phyloP scores from a whole-genome alignment of 1,284 basidiomycete genomes.

The Naganishia sp. region DNA sequence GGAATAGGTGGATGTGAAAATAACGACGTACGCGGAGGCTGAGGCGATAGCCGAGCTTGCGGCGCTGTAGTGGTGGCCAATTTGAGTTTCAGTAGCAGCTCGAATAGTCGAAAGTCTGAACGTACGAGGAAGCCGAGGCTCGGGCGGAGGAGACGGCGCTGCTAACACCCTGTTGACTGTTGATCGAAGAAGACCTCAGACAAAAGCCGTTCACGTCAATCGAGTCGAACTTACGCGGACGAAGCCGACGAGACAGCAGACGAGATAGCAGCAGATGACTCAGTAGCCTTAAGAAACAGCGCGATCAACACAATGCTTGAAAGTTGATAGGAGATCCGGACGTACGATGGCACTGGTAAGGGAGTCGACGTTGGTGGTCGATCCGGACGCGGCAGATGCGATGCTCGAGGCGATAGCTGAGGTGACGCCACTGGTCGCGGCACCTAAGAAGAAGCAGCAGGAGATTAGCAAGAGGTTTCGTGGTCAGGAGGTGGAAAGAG shows the following conservation, averaged over 20 bases:
- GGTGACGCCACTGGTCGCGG: constrained; percentile 5
- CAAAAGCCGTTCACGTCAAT: no score
- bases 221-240: neutral
- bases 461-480: neutral
- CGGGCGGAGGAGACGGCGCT: constrained; percentile 21
- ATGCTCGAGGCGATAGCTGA: constrained; percentile 11
- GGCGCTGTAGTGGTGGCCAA: neutral
- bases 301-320: neutral
- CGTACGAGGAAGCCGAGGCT: constrained; percentile 22
- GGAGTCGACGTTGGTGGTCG: constrained; percentile 12
- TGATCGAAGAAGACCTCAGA: no score
- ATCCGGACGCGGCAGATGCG: constrained; percentile 8
- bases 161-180: constrained; percentile 1
- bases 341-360: constrained; percentile 11
- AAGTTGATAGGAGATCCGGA: neutral
- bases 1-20: no score
- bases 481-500: no score
- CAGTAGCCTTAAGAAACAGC: neutral
- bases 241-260: neutral
- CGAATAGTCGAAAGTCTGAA: neutral
- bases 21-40: neutral
- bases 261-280: neutral
- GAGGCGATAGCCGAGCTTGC: neutral
- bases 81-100: no score
- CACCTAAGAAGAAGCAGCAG: neutral